A percentile compares a stretch with the other conserved stretches of the same genome.
Evolutionary conservation across 768 basidiomycete genomes (phyloP).

Genomic region (Amanita brunnescens): DNA sequence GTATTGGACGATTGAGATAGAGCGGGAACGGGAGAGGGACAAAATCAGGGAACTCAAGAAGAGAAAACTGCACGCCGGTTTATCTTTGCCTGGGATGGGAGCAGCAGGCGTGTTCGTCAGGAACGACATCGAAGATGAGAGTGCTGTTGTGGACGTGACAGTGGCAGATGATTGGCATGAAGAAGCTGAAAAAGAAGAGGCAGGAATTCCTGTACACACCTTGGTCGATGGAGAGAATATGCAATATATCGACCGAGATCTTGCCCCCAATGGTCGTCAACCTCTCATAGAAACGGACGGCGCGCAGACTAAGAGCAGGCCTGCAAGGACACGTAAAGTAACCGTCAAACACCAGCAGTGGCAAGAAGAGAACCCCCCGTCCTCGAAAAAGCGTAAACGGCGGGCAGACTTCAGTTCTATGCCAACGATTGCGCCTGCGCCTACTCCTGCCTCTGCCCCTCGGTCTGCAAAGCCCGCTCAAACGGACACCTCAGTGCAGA

Average conservation of each 20-base stretch:
- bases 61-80: constrained; percentile 33
- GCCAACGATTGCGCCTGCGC: no score
- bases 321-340: neutral
- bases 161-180: constrained; percentile 20
- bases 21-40: constrained; percentile 34
- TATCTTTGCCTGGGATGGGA: constrained; percentile 19
- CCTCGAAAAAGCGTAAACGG: neutral
- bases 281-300: neutral
- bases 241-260: neutral
- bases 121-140: constrained; percentile 52
- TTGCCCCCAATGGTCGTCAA: neutral
- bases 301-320: neutral
- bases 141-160: constrained; percentile 49
- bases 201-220: no score
- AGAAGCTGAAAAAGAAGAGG: no score
- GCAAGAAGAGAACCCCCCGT: neutral
- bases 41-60: constrained; percentile 52
- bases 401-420: neutral
- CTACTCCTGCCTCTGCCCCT: neutral
- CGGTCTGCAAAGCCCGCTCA: neutral
- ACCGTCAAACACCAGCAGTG: neutral
- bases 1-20: constrained; percentile 13
- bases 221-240: neutral
- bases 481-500: neutral
- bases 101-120: constrained; percentile 41